These are phyloP conservation scores for Coix lacrymajobi DNA, from an alignment of 176 grass and related monocot genomes.

Conservation along the genomic window DNA sequence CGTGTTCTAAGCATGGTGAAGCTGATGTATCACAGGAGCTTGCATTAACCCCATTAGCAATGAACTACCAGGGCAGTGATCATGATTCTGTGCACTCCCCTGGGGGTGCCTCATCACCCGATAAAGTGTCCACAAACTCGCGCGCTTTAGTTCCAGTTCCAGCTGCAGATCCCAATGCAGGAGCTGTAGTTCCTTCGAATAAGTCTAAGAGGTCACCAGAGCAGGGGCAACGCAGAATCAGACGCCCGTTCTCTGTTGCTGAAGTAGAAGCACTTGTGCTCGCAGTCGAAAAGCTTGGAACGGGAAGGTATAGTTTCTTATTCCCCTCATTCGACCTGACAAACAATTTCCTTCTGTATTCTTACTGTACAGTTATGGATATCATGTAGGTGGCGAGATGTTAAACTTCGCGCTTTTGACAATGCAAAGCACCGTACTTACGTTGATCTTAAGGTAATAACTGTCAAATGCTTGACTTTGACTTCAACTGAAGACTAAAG, in stretches of 20 bases:
- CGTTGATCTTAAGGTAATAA: constrained; percentile 95
- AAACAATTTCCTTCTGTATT: constrained; percentile 2
- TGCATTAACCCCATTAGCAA: constrained; percentile 45
- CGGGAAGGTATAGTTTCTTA: constrained; percentile 71
- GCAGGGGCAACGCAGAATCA: constrained; percentile 83
- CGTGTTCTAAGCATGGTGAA: constrained; percentile 32
- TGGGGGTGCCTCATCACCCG: constrained; percentile 45
- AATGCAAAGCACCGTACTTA: constrained; percentile 92
- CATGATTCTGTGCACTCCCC: constrained; percentile 64
- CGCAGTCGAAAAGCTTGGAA: constrained; percentile 97
- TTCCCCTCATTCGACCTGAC: neutral
- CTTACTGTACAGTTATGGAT: constrained; percentile 32
- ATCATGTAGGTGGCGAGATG: constrained; percentile 85
- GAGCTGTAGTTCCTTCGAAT: constrained; percentile 40
- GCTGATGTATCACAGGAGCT: constrained; percentile 45
- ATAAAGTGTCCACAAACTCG: constrained; percentile 49
- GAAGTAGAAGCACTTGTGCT: constrained; percentile 96
- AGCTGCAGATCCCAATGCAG: constrained; percentile 37
- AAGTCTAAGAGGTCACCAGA: constrained; percentile 60
- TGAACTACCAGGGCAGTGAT: constrained; percentile 62
- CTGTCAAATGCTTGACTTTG: constrained; percentile 10
- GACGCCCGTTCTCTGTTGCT: constrained; percentile 84
- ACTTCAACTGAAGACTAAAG: constrained; percentile 1
- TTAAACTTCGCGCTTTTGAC: constrained; percentile 95
- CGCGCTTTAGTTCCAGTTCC: constrained; percentile 47